Evolutionary conservation across 441 rosid species (phyloP).

Genomic region (Jatropha podagrica): DNA sequence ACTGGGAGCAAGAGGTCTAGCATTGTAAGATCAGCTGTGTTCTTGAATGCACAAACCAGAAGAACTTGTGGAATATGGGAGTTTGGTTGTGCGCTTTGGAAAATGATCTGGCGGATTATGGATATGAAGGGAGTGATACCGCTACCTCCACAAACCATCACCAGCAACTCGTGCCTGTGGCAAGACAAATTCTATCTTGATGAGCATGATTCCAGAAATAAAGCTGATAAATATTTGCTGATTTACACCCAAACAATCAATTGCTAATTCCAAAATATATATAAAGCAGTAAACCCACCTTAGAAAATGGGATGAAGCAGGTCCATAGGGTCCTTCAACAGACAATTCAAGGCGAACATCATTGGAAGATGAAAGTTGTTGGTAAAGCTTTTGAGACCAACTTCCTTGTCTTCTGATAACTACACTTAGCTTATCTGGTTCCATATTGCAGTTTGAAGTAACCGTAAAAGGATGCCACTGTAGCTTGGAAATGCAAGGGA

Average conservation of each 20-base stretch:
- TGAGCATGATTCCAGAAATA: not conserved
- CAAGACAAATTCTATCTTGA: not conserved
- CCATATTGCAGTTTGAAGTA: constrained; percentile 43
- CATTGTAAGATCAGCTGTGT: constrained; percentile 60
- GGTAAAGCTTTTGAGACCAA: constrained; percentile 48
- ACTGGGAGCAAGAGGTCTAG: constrained; percentile 70
- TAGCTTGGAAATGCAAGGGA: constrained; percentile 47
- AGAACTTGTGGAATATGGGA: constrained; percentile 45
- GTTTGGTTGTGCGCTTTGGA: constrained; percentile 35
- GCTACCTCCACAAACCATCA: constrained; percentile 89
- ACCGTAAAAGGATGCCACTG: constrained; percentile 70
- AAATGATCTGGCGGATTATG: constrained; percentile 61
- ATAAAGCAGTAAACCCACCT: constrained; percentile 9
- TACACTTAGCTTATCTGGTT: constrained; percentile 42
- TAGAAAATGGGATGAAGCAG: constrained; percentile 41
- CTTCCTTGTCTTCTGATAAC: constrained; percentile 46
- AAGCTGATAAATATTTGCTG: too few relatives aligned
- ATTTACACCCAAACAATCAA: too few relatives aligned
- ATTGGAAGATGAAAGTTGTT: constrained; percentile 25
- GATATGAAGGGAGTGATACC: constrained; percentile 86
- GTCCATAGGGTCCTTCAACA: constrained; percentile 72
- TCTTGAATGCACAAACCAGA: constrained; percentile 68
- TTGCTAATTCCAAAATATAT: too few relatives aligned
- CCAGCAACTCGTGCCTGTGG: constrained; percentile 58
- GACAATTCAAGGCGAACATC: constrained; percentile 37